Conservation (phyloP, 2,329 filamentous ascomycete genomes). For the Amesomyces nigricolor region DNA sequence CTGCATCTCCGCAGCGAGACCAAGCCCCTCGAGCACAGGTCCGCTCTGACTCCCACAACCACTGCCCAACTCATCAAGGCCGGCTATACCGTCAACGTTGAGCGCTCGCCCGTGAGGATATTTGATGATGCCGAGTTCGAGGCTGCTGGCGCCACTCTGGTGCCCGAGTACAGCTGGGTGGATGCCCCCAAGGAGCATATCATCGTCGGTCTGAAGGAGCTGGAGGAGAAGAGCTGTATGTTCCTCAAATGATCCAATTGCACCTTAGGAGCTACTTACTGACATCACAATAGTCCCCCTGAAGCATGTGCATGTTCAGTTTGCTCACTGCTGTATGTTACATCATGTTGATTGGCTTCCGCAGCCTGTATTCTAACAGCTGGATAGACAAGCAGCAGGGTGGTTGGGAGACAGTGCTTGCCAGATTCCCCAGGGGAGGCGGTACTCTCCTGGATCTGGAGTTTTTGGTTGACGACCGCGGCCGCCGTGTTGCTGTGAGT, state of each 20-base stretch:
- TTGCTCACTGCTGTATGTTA: constrained; percentile 48
- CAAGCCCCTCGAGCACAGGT: constrained; percentile 53
- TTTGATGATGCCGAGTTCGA: constrained; percentile 58
- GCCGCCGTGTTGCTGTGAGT: constrained; percentile 56
- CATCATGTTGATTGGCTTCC: neutral
- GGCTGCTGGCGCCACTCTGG: constrained; percentile 57
- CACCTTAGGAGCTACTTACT: constrained; percentile 6
- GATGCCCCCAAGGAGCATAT: constrained; percentile 63
- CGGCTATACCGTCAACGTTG: constrained; percentile 63
- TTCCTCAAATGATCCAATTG: neutral
- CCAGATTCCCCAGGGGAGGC: constrained; percentile 69
- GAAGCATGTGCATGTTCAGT: constrained; percentile 67
- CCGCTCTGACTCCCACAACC: constrained; percentile 41
- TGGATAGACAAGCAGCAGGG: constrained; percentile 59
- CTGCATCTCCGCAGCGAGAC: constrained; percentile 55
- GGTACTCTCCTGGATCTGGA: constrained; percentile 81
- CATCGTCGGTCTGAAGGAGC: constrained; percentile 72
- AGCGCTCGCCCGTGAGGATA: constrained; percentile 63
- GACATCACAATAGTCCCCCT: constrained; percentile 46
- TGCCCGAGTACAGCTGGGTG: constrained; percentile 62
- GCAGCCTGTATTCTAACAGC: constrained; percentile 2
- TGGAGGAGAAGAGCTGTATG: constrained; percentile 59
- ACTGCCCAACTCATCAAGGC: constrained; percentile 58
- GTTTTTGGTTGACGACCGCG: constrained; percentile 67
- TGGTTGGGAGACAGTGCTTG: constrained; percentile 74